Evolutionary conservation across 1,284 basidiomycete genomes (phyloP).

Genomic region (Tylopilus sp.): DNA sequence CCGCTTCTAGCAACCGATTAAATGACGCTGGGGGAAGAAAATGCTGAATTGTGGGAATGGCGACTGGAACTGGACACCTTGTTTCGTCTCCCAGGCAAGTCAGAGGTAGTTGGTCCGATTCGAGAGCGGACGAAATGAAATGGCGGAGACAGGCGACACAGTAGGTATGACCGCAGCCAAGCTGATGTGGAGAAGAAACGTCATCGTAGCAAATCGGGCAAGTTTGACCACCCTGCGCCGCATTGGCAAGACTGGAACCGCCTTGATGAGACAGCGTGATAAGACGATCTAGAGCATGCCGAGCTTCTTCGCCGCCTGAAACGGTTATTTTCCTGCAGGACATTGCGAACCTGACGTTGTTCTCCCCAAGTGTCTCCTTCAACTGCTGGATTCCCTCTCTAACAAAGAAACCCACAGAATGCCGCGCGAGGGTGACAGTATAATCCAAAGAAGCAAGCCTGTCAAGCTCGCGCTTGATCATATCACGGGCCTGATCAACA

Average conservation of each 20-base stretch:
- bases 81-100: constrained; percentile 49
- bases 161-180: constrained; percentile 53
- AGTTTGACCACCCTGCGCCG: constrained; percentile 18
- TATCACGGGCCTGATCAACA: constrained; percentile 37
- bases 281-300: constrained; percentile 41
- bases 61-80: constrained; percentile 45
- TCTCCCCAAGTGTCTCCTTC: constrained; percentile 48
- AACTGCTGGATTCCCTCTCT: constrained; percentile 43
- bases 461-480: constrained; percentile 42
- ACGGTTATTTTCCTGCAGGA: constrained; percentile 39
- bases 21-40: constrained; percentile 45
- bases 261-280: constrained; percentile 39
- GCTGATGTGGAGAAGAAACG: constrained; percentile 40
- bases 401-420: constrained; percentile 47
- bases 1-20: constrained; percentile 43
- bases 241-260: constrained; percentile 6
- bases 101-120: constrained; percentile 48
- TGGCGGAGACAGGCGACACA: constrained; percentile 51
- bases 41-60: constrained; percentile 47
- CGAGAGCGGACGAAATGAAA: constrained; percentile 44
- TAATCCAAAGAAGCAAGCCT: constrained; percentile 41
- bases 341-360: constrained; percentile 43
- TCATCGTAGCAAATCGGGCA: constrained; percentile 54
- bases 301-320: constrained; percentile 48
- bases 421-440: constrained; percentile 34